Evolutionary conservation across 2,329 filamentous ascomycete genomes (phyloP), one percentile per base, ranked within the genome.

Genomic region (Xylaria sp.): DNA sequence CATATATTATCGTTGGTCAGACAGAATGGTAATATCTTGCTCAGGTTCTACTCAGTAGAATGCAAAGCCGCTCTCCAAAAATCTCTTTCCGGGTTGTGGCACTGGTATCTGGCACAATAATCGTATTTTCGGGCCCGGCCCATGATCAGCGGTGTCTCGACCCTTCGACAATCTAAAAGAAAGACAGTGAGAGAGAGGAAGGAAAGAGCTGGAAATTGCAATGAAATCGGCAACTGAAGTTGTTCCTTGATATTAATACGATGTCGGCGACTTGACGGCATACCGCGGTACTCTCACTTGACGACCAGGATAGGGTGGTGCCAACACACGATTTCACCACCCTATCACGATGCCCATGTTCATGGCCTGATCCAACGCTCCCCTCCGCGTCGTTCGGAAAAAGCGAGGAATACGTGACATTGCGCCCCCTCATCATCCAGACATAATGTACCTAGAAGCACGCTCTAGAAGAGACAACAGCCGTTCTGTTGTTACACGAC

Each of bases 381-480:
- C 23, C 49, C 56, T 60, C 51, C 41, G 41, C 36, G 48, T n/a
- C 62, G 46, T 57, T 48, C 46, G 66, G 52, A 25, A 46, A 41
- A 57, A 36, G 23, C 56, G 62, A 62, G 28, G 23, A 59, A 63
- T 58, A 48, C 25, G 41, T 31, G 23, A 43, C 18, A 55, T 62
- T 28, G 55, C 52, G 56, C 23, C 46, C 46, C 33, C 52, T 18
- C 65, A 54, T 25, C 31, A n/a, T 41, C 41, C 33, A 41, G 20
- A 36, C 13, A n/a, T 48, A 20, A n/a, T 48, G n/a, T 48, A 18
- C 43, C 43, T 23, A 1, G 43, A 52, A 2, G 23, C 33, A 41
- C 18, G 62, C 62, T 66, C 66, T 56, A 70, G 68, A 66, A 70
- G 65, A 59, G 46, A 70, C 62, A 52, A 63, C 52, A 60, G 57